phyloP scores from a whole-genome alignment of 106 monocot species.

The Hemerocallis citrina region DNA sequence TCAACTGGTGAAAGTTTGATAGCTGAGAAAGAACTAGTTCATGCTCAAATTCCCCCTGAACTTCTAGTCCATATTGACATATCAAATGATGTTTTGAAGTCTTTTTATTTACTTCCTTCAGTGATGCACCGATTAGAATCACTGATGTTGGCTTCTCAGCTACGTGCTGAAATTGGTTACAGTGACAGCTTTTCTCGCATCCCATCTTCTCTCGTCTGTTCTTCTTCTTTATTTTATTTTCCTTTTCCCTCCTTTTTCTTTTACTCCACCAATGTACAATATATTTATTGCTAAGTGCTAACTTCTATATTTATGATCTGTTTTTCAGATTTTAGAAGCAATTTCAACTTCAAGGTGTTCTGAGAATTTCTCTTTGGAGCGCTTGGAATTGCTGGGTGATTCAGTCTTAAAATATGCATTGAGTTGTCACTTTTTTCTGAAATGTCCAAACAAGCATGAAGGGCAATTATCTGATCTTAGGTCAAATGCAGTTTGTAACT shows the following conservation, averaged over 20 bases:
- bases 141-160: constrained; percentile 74
- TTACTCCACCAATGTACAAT: background rate
- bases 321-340: constrained; percentile 78
- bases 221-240: background rate
- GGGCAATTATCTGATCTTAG: constrained; percentile 61
- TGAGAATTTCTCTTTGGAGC: constrained; percentile 90
- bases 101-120: constrained; percentile 92
- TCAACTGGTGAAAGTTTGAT: background rate
- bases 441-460: constrained; percentile 61
- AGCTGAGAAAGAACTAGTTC: constrained; percentile 12
- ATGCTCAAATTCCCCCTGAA: constrained; percentile 86
- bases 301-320: background rate
- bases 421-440: constrained; percentile 69
- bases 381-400: constrained; percentile 87
- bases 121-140: constrained; percentile 85
- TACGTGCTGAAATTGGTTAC: constrained; percentile 54
- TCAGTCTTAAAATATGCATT: constrained; percentile 87
- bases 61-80: constrained; percentile 70
- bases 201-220: constrained; percentile 20
- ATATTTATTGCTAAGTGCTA: background rate
- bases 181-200: constrained; percentile 12
- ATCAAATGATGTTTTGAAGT: constrained; percentile 49
- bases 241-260: background rate
- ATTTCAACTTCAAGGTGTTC: constrained; percentile 71
- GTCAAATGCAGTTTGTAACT: constrained; percentile 62